Conservation (phyloP, 352 stramenopile genomes). For the Thraustochytrium striatum region DNA sequence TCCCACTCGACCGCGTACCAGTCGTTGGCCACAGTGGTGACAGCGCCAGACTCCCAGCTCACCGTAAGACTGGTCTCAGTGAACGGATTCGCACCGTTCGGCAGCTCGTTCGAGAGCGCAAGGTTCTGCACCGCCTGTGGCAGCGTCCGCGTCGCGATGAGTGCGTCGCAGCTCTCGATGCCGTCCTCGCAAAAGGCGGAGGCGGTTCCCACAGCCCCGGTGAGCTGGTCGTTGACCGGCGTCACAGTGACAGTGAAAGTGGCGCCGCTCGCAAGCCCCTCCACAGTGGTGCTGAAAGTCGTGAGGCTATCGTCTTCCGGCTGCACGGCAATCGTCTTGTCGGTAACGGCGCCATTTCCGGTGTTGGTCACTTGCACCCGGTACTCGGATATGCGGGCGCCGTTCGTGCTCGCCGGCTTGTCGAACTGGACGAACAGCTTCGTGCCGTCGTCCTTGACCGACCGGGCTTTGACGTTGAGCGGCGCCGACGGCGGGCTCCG, state of each 20-base stretch:
- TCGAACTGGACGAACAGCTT: conserved; percentile 78
- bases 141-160: neutral
- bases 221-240: conserved; percentile 74
- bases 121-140: neutral
- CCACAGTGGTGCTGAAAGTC: conserved; percentile 34
- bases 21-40: conserved; percentile 70
- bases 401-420: conserved; percentile 63
- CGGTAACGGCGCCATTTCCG: neutral
- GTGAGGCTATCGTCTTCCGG: neutral
- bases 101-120: conserved; percentile 16
- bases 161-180: conserved; percentile 4
- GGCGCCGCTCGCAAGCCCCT: conserved; percentile 56
- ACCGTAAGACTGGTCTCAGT: conserved; percentile 51
- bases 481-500: conserved; percentile 68
- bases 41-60: conserved; percentile 52
- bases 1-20: conserved; percentile 86
- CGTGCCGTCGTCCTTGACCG: conserved; percentile 67
- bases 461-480: conserved; percentile 70
- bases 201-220: conserved; percentile 56
- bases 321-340: neutral
- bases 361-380: conserved; percentile 65
- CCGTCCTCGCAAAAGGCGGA: conserved; percentile 25
- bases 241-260: conserved; percentile 74
- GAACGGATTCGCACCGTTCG: conserved; percentile 13
- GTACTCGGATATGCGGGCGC: conserved; percentile 66